Evolutionary conservation across 2,329 filamentous ascomycete species (phyloP).

Genomic region (Talaromyces sp.): DNA sequence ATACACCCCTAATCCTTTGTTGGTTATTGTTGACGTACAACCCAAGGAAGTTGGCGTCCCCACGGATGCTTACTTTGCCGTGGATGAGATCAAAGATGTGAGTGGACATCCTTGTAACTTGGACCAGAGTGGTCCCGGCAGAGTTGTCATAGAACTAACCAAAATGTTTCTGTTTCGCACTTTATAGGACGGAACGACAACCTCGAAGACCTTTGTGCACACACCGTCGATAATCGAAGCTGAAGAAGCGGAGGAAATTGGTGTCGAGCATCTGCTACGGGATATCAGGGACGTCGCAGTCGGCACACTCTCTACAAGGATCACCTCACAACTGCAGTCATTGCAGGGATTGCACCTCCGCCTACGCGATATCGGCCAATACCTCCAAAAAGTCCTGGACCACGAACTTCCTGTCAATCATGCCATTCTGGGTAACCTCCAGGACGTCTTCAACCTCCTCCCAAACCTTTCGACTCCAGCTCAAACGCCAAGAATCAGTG

Average conservation of each 20-base stretch:
- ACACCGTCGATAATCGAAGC: conserved; percentile 98
- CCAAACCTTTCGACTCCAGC: conserved; percentile 89
- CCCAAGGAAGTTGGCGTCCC: conserved; percentile 97
- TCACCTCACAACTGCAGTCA: conserved; percentile 96
- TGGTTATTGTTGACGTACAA: conserved; percentile 98
- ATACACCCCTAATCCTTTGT: conserved; percentile 93
- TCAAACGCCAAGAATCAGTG: conserved; percentile 61
- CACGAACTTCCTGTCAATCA: conserved; percentile 94
- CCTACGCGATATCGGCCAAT: conserved; percentile 90
- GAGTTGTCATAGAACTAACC: conserved; percentile 6
- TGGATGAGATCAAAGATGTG: conserved; percentile 99
- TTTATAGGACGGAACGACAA: conserved; percentile 93
- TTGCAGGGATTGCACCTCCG: conserved; percentile 93
- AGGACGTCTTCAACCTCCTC: conserved; percentile 98
- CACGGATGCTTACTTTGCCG: conserved; percentile 97
- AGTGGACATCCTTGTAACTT: conserved; percentile 37
- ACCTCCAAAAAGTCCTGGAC: conserved; percentile 94
- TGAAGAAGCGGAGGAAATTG: conserved; percentile 98
- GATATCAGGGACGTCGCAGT: conserved; percentile 98
- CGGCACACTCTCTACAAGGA: conserved; percentile 91
- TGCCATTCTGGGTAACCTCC: conserved; percentile 94
- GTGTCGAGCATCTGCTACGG: conserved; percentile 94
- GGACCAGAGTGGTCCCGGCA: background rate
- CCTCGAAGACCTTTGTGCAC: conserved; percentile 95
- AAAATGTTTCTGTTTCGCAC: background rate